Evolutionary conservation across 306 rosid species (phyloP).

Genomic region (Pterocarpus macrocarpus): DNA sequence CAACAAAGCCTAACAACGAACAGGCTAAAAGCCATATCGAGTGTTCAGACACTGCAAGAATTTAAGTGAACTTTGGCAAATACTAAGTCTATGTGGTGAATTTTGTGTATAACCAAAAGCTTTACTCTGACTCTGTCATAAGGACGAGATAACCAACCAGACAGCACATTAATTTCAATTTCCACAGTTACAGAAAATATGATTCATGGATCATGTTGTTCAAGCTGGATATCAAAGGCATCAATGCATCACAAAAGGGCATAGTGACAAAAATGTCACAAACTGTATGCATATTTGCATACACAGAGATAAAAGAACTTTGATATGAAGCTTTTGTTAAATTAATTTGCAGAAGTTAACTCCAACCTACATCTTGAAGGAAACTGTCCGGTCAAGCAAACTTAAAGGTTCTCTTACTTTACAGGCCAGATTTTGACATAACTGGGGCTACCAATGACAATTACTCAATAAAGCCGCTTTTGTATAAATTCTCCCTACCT

Average conservation of each 20-base stretch:
- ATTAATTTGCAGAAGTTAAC: conserved; percentile 39
- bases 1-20: neutral
- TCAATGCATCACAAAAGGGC: neutral
- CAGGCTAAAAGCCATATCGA: neutral
- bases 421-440: conserved; percentile 36
- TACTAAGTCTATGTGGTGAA: conserved; percentile 7
- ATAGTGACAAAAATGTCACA: conserved; percentile 5
- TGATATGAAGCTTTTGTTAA: conserved; percentile 1
- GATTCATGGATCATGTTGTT: neutral
- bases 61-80: conserved; percentile 13
- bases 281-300: conserved; percentile 17
- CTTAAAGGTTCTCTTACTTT: conserved; percentile 3
- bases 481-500: conserved; percentile 10
- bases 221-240: conserved; percentile 18
- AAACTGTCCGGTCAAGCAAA: conserved; percentile 21
- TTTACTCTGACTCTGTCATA: neutral
- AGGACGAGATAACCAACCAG: conserved; percentile 1
- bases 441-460: conserved; percentile 25
- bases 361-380: conserved; percentile 35
- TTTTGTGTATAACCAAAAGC: conserved; percentile 19
- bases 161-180: conserved; percentile 18
- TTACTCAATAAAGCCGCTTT: conserved; percentile 6
- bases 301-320: conserved; percentile 8
- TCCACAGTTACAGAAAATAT: conserved; percentile 9
- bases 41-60: conserved; percentile 8